Conservation (phyloP, 1,284 basidiomycete genomes). For the Erythrobasidium hasegawianum region DNA sequence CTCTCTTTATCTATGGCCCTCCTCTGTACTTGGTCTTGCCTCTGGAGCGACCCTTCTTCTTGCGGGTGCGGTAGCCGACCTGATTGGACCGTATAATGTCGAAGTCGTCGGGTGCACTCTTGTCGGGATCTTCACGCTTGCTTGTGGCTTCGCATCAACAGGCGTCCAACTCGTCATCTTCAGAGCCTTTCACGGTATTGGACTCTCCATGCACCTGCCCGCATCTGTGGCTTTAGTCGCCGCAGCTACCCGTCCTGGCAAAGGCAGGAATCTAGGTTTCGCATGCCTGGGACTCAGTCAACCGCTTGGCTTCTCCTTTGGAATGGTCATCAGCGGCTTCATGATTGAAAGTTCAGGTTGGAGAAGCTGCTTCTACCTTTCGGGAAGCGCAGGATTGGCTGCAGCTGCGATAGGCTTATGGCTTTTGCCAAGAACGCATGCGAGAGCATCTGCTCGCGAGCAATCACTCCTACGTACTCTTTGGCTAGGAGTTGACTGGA, state of each 20-base stretch:
- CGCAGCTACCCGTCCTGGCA: not conserved
- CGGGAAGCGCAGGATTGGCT: not conserved
- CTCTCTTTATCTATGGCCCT: not conserved
- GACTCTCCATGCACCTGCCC: not conserved
- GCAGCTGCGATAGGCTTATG: not conserved
- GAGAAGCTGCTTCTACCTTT: slow-evolving; percentile 8
- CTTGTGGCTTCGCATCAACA: not conserved
- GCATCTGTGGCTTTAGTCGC: not conserved
- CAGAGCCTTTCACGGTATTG: not conserved
- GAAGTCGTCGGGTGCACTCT: not conserved
- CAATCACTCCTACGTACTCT: not conserved
- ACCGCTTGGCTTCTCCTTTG: not conserved
- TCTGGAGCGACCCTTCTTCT: not conserved
- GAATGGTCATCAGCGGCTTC: slow-evolving; percentile 2
- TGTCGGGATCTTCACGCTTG: not conserved
- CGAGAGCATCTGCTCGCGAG: not conserved
- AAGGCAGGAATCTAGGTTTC: slow-evolving; percentile 2
- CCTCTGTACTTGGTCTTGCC: not conserved
- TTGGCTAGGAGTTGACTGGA: slow-evolving; percentile 1
- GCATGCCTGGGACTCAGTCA: slow-evolving; percentile 1
- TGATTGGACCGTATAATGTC: not conserved
- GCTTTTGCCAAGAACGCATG: not conserved
- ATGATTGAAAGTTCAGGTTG: not conserved
- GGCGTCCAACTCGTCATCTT: not conserved
- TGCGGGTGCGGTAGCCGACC: not conserved